phyloP scores from a whole-genome alignment of 495 filamentous ascomycete genomes.

The Penicillium antarcticum region DNA sequence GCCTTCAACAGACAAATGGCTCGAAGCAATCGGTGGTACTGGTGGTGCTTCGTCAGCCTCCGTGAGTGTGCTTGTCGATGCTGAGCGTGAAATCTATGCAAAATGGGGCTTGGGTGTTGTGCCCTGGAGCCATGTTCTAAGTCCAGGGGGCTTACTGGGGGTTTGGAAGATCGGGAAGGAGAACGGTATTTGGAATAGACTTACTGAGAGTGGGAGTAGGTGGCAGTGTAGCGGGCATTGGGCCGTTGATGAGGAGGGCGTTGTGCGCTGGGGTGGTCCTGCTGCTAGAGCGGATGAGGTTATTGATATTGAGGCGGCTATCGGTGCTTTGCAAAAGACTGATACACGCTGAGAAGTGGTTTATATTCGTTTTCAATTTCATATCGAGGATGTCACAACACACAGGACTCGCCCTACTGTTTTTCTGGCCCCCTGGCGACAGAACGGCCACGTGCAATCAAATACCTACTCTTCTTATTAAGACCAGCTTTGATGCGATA shows the following conservation, averaged over 20 bases:
- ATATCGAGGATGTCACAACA: too few species aligned
- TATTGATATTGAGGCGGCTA: neutral
- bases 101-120: conserved; percentile 12
- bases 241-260: conserved; percentile 3
- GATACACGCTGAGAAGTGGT: too few species aligned
- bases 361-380: too few species aligned
- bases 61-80: conserved; percentile 13
- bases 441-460: too few species aligned
- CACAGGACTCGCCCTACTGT: too few species aligned
- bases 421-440: too few species aligned
- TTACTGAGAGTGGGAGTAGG: conserved; percentile 9
- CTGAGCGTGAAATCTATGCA: conserved; percentile 12
- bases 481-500: too few species aligned
- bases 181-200: conserved; percentile 9
- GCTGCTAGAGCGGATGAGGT: neutral
- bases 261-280: conserved; percentile 7
- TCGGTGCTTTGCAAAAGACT: neutral
- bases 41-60: neutral
- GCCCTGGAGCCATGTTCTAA: conserved; percentile 12
- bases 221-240: conserved; percentile 8
- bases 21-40: conserved; percentile 4
- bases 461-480: too few species aligned
- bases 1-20: conserved; percentile 4
- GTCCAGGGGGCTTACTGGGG: neutral
- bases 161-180: conserved; percentile 5